Conservation (phyloP, 164 flowering plant genomes). For the Stephania yunnanensis region DNA sequence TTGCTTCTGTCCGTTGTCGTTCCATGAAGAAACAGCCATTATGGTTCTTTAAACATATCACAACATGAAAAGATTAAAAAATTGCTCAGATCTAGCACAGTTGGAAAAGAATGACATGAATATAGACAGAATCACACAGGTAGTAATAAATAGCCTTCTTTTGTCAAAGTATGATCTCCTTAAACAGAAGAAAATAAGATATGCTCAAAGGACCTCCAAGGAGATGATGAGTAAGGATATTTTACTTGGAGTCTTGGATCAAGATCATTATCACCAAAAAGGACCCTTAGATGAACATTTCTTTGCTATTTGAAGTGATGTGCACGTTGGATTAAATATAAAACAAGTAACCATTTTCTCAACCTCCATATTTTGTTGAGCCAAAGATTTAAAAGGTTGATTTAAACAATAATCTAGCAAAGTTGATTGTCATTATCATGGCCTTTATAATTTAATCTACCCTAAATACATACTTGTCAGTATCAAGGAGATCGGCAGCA, state of each 20-base stretch:
- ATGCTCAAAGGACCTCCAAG: not conserved
- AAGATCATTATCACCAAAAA: not conserved
- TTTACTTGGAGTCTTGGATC: not conserved
- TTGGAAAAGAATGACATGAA: not conserved
- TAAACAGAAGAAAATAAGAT: not conserved
- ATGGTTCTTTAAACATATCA: constrained; percentile 52
- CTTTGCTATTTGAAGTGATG: not conserved
- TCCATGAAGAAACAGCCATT: constrained; percentile 99
- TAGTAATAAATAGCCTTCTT: not conserved
- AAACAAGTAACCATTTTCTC: not conserved
- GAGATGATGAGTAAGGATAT: not conserved
- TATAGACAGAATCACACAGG: not conserved
- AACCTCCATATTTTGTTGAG: not conserved
- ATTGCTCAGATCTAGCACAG: not conserved
- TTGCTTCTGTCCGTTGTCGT: constrained; percentile 98
- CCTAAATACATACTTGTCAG: constrained; percentile 59
- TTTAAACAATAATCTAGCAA: not conserved
- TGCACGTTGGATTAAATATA: not conserved
- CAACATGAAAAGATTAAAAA: constrained; percentile 5
- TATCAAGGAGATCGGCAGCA: constrained; percentile 72
- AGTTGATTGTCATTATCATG: not conserved
- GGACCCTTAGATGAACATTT: not conserved
- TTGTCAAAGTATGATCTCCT: not conserved
- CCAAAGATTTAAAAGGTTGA: not conserved
- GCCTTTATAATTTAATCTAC: not conserved